A percentile compares a stretch with the other conserved stretches of the same genome.
These are phyloP conservation scores for Fusarium liriodendri DNA, from an alignment of 2,329 filamentous ascomycete genomes.

Conservation along the genomic window DNA sequence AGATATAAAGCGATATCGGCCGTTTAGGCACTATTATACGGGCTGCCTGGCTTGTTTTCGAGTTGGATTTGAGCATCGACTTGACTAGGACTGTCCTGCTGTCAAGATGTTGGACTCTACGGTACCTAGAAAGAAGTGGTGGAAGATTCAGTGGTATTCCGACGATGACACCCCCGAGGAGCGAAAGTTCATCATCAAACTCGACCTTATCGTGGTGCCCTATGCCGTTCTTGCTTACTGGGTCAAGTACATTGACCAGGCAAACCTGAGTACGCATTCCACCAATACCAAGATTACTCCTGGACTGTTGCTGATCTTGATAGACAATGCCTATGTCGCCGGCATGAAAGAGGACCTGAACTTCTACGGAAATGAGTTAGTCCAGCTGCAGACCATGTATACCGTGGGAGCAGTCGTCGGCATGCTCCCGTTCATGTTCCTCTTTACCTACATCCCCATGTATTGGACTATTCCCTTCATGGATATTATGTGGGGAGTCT, in stretches of 20 bases:
- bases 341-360: not conserved
- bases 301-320: not conserved
- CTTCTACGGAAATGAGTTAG: not conserved
- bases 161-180: constrained; percentile 1
- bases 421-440: not conserved
- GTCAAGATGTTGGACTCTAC: not conserved
- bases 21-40: not conserved
- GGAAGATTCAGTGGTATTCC: constrained; percentile 1
- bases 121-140: not conserved
- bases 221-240: constrained; percentile 35
- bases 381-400: not conserved
- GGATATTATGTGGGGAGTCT: constrained; percentile 66
- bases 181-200: constrained; percentile 48
- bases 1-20: not conserved
- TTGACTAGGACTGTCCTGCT: not conserved
- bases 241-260: constrained; percentile 39
- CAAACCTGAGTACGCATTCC: constrained; percentile 49
- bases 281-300: not conserved
- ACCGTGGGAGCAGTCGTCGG: not conserved
- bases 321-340: not conserved
- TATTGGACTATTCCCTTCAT: constrained; percentile 62
- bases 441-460: constrained; percentile 59
- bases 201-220: constrained; percentile 62
- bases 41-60: no score
- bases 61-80: no score